Base-by-base conservation (phyloP, 2,329 filamentous ascomycete species). In the Torrubiella hemipterigena region DNA sequence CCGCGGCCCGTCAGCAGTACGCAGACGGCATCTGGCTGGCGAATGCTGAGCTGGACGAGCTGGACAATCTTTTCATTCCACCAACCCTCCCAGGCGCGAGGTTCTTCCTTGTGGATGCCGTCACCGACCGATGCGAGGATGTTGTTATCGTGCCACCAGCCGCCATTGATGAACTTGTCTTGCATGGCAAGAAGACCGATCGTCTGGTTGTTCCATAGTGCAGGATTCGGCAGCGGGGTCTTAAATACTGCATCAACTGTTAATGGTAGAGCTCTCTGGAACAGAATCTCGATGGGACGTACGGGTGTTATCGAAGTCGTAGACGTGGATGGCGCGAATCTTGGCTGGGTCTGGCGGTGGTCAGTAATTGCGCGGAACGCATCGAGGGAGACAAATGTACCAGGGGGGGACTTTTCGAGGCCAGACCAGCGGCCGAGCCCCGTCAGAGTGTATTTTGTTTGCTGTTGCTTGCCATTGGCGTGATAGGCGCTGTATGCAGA, bases 221-320 rank as follows among this genome's bases (percentile, higher is more conserved):
- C 79, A 4, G 77, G 74, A 48, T 95, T 96, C 2, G 91, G 91
- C 2, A 94, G 63, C 6, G 91, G 91, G 11, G 83, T 93, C 45
- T 79, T 77, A 63, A 98, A 98, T 29, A 98, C 82, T 86, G 46
- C 8, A 19, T 10, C 25, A 15, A 25, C 18, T 18, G 32, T 25
- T 30, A 31, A 39, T 17, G 29, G 42, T 35, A 41, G 30, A 23
- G 20, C 10, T 13, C 17, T n/a, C 25, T 17, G 15, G 24, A 34
- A 26, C 27, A 41, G 16, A n/a, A 16, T 16, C 9, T 17, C 14
- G 17, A 32, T 39, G 14, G 15, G 30, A 41, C 78, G 52, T 63
- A 89, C 83, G 61, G 22, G 89, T 96, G 50, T 98, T 96, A 58
- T 98, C 91, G 55, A 96, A 98, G 55, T 98, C 91, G 61, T 96